These are phyloP conservation scores for Hypoxylon sp. DNA, from an alignment of 2,329 filamentous ascomycete genomes.

Conservation along the genomic window DNA sequence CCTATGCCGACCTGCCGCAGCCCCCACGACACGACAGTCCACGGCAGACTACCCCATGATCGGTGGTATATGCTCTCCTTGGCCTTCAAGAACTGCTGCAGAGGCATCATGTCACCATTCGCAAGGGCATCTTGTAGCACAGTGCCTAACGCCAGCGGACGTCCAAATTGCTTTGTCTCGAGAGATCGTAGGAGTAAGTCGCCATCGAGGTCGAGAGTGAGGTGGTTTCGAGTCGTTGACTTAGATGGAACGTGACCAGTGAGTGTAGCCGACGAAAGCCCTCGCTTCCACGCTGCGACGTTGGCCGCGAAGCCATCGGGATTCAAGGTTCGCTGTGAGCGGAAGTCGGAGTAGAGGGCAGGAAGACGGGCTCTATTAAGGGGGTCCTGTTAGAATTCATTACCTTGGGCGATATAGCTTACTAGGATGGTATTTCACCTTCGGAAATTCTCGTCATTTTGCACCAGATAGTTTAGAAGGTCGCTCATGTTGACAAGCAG, in stretches of 20 bases:
- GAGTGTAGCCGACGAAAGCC: constrained; percentile 75
- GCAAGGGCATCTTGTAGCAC: constrained; percentile 81
- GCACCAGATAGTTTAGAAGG: constrained; percentile 74
- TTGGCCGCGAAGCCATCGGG: constrained; percentile 89
- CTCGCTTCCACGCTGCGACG: constrained; percentile 80
- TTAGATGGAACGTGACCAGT: constrained; percentile 65
- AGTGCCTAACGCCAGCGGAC: constrained; percentile 81
- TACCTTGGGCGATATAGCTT: background rate
- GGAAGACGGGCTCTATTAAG: constrained; percentile 75
- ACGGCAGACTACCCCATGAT: constrained; percentile 76
- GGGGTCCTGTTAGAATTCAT: background rate
- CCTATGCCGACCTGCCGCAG: constrained; percentile 74
- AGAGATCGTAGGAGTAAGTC: constrained; percentile 77
- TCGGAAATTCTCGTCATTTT: constrained; percentile 71
- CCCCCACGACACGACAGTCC: constrained; percentile 80
- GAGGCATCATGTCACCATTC: constrained; percentile 75
- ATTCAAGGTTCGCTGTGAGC: constrained; percentile 78
- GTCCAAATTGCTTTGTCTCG: constrained; percentile 81
- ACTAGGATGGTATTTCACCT: constrained; percentile 56
- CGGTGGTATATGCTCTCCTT: constrained; percentile 78
- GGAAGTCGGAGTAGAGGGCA: constrained; percentile 90
- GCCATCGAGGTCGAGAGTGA: constrained; percentile 64
- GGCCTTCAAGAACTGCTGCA: constrained; percentile 74
- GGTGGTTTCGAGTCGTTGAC: constrained; percentile 57
- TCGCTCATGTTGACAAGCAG: constrained; percentile 65